phyloP scores from a whole-genome alignment of 495 filamentous ascomycete genomes.

The Lichina pygmaea region DNA sequence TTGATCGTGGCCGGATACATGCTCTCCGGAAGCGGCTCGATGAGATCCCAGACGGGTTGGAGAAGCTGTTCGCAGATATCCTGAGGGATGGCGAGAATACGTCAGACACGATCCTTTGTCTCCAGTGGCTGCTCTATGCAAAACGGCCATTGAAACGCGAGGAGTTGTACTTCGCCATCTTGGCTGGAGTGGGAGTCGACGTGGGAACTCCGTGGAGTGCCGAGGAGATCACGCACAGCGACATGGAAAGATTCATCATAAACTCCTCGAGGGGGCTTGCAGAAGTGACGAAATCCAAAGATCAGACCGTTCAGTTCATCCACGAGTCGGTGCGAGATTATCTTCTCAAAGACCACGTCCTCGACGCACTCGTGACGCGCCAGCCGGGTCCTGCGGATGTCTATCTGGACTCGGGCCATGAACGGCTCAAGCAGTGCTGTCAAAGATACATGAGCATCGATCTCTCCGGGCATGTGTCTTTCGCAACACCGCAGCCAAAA shows the following conservation, averaged over 20 bases:
- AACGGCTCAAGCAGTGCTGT: slow-evolving; percentile 15
- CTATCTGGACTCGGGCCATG: slow-evolving; percentile 10
- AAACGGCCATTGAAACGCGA: slow-evolving; percentile 8
- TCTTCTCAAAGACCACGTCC: slow-evolving; percentile 10
- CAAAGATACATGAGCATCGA: slow-evolving; percentile 5
- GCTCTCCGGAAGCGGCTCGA: slow-evolving; percentile 6
- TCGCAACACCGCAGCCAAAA: slow-evolving; percentile 4
- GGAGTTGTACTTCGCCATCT: slow-evolving; percentile 15
- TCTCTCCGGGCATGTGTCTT: slow-evolving; percentile 3
- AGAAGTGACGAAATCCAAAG: slow-evolving; percentile 8
- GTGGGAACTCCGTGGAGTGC: slow-evolving; percentile 1
- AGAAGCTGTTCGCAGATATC: slow-evolving; percentile 13
- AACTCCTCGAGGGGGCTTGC: slow-evolving; percentile 14
- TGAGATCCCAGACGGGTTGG: slow-evolving; percentile 12
- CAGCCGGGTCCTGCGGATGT: slow-evolving; percentile 6
- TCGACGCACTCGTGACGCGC: slow-evolving; percentile 2
- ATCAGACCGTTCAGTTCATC: slow-evolving; percentile 14
- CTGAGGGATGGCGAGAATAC: slow-evolving; percentile 10
- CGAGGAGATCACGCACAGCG: slow-evolving; percentile 1
- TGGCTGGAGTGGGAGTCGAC: slow-evolving; percentile 8
- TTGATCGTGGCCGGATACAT: slow-evolving; percentile 7
- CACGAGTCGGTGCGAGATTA: slow-evolving; percentile 18
- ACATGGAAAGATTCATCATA: slow-evolving; percentile 9
- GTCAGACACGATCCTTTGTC: slow-evolving; percentile 11
- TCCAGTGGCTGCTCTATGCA: slow-evolving; percentile 17